Evolutionary conservation across 441 rosid genomes (phyloP), one percentile per base, ranked within the genome.

Genomic region (Populus hybrid): DNA sequence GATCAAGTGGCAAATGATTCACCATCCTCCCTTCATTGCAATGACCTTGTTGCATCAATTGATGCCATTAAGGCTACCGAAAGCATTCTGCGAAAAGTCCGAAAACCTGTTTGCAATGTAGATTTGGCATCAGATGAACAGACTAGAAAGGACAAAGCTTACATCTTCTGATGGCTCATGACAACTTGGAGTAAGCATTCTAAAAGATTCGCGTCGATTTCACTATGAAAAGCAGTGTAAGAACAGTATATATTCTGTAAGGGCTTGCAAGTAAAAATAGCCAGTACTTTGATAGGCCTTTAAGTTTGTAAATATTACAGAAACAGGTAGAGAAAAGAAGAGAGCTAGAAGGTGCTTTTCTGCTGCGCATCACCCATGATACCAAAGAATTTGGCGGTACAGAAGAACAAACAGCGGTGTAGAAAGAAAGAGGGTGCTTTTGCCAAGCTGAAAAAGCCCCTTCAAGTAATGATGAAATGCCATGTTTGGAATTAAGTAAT

Each of bases 1-100:
- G 85, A 42, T 80, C 34, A 59, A 20, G 73, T 67, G 77, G 80
- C 72, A 69, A 71, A 78, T 67, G 79, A 42, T 77, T 65, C 72
- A 21, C 72, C 81, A 26, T 46, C 79, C 26, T 78, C 46, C 64
- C 76, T 78, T 42, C 66, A 46, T 46, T 46, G 69, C 61, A 36
- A 40, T 64, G 77, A 69, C 54, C 64, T 46, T 67, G 74, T 81
- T 20, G 70, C 67, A 35, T 80, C 82, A 35, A 76, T 73, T 73
- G 72, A 75, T 72, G 82, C 78, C 64, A 78, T 80, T 61, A 74
- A 71, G 67, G 46, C 68, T 34, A 46, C 63, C 30, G 74, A 66
- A 72, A 35, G 59, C 69, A 59, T 69, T n/a, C 34, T 73, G 63
- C 40, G 76, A 50, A 80, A 84, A 34, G 78, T 35, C 70, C 59